Evolutionary conservation across 164 flowering plant species (phyloP), one percentile per base, ranked within the genome.

Genomic region (Santalum album): DNA sequence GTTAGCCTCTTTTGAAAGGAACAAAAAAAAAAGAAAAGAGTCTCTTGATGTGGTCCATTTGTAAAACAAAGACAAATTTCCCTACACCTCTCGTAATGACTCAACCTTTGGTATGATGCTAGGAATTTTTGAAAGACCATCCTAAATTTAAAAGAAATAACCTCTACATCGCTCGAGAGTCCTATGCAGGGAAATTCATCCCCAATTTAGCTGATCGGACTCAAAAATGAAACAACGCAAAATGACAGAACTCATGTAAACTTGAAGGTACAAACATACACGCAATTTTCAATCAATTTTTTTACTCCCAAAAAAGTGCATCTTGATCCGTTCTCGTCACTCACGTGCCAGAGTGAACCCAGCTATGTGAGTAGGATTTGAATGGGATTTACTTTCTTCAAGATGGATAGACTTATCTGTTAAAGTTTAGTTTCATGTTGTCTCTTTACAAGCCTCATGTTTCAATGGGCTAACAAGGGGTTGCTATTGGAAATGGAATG

Each of bases 401-500:
- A n/a, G n/a, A n/a, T n/a, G n/a, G n/a, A n/a, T n/a, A n/a, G n/a
- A n/a, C n/a, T n/a, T n/a, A n/a, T n/a, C n/a, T n/a, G 10, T 36
- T 15, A 2, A 21, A n/a, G 20, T 20, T 10, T 19, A 27, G 26
- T 11, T 17, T 27, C 15, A 16, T 19, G 19, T 25, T 43, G 18
- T 15, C 5, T 50, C 34, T 12, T 29, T 2, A 2, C 16, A 1
- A 15, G 12, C 16, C 16, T 17, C n/a, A 16, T 44, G 12, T 18
- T 29, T 16, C 4, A 29, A 29, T 29, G 34, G 25, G 65, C 38
- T 15, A 57, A 51, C 74, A 87, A 92, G 96, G 96, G 12, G 75
- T 87, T 59, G 96, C 90, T 3, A 87, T 87, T 56, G 96, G 96
- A 11, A 87, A 87, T 65, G 96, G 96, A 15, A 76, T 87, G 17